Conservation (phyloP, 768 basidiomycete species). For the Polyporus arcularius region DNA sequence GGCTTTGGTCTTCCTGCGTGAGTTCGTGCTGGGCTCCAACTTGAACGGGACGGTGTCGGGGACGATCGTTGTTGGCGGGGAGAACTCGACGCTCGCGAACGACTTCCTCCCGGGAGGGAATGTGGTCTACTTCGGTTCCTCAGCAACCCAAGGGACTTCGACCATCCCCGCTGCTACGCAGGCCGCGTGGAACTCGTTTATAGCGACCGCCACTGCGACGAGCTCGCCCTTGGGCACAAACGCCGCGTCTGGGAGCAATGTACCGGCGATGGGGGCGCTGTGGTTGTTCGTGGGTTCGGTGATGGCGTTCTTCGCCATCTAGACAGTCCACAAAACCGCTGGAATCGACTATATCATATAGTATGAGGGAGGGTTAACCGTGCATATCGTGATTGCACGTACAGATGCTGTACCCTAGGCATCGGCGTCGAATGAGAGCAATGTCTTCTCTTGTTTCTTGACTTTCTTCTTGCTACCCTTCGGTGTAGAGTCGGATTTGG, state of each 20-base stretch:
- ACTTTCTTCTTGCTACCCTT: constrained; percentile 52
- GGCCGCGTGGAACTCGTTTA: constrained; percentile 33
- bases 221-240: neutral
- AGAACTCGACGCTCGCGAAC: constrained; percentile 44
- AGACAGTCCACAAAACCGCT: neutral
- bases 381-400: neutral
- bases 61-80: constrained; percentile 49
- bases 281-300: neutral
- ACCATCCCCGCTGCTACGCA: constrained; percentile 31
- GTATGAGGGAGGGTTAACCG: too few species aligned
- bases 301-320: neutral
- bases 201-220: constrained; percentile 26
- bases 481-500: constrained; percentile 24
- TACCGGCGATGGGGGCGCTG: neutral
- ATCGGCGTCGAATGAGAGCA: constrained; percentile 60
- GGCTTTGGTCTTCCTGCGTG: constrained; percentile 63
- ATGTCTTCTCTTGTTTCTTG: constrained; percentile 47
- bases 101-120: constrained; percentile 53
- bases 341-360: neutral
- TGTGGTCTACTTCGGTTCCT: constrained; percentile 55
- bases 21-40: constrained; percentile 69
- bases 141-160: constrained; percentile 28
- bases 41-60: constrained; percentile 55
- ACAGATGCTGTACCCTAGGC: neutral
- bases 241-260: neutral